Percentiles rank a stretch among this genome's conserved stretches.
These are phyloP conservation scores for Debaryomyces maramus DNA, from an alignment of 805 yeast genomes.

Conservation along the genomic window DNA sequence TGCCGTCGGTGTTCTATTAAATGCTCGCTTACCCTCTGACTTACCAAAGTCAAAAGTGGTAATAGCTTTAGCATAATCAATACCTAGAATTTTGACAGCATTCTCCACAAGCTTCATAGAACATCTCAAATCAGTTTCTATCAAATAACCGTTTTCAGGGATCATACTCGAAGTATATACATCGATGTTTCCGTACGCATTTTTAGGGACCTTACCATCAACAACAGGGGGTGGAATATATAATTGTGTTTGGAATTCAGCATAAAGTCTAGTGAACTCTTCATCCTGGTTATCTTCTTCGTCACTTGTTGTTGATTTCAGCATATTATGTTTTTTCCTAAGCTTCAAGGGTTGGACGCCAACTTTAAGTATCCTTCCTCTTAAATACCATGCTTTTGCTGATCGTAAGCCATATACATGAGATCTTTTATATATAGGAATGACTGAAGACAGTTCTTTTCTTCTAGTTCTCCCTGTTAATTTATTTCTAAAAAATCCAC, in stretches of 20 bases:
- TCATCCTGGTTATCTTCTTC: conserved; percentile 50
- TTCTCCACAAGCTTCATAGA: conserved; percentile 52
- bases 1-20: conserved; percentile 53
- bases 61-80: conserved; percentile 87
- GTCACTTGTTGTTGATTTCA: not conserved
- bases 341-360: conserved; percentile 68
- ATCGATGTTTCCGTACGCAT: conserved; percentile 83
- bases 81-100: conserved; percentile 69
- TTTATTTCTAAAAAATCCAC: conserved; percentile 68
- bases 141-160: conserved; percentile 72
- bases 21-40: conserved; percentile 32
- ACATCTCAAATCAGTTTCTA: conserved; percentile 26
- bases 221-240: conserved; percentile 65
- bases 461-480: conserved; percentile 25
- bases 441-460: conserved; percentile 19
- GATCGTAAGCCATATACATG: conserved; percentile 66
- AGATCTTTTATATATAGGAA: conserved; percentile 67
- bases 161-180: conserved; percentile 76
- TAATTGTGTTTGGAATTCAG: conserved; percentile 73
- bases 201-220: conserved; percentile 70
- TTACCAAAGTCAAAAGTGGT: conserved; percentile 74
- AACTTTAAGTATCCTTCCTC: conserved; percentile 70
- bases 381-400: conserved; percentile 82
- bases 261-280: conserved; percentile 60
- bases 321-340: conserved; percentile 25